These are phyloP conservation scores for Kwoniella heveanensis DNA, from an alignment of 768 basidiomycete species.

Conservation along the genomic window DNA sequence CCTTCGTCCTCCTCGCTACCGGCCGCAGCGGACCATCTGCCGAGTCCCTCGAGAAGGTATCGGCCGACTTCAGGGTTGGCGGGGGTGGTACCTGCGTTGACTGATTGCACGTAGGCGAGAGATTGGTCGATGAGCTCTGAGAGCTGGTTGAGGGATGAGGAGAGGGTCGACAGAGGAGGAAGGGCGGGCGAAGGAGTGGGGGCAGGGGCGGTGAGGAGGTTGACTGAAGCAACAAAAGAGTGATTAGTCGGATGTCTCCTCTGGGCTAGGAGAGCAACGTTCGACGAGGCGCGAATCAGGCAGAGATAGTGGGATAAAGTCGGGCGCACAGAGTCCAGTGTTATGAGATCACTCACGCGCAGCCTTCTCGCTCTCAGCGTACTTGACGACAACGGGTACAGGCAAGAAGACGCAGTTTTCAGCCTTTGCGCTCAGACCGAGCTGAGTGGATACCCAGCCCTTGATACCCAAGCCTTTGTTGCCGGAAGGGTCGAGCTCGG, in stretches of 20 bases:
- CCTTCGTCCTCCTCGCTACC: constrained; percentile 59
- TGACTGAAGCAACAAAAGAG: constrained; percentile 61
- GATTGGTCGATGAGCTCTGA: constrained; percentile 80
- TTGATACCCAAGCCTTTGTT: constrained; percentile 69
- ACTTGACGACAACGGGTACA: constrained; percentile 80
- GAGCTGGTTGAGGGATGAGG: constrained; percentile 71
- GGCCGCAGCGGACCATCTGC: constrained; percentile 53
- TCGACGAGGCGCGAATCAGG: no score
- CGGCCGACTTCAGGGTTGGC: constrained; percentile 85
- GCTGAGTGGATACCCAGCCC: constrained; percentile 84
- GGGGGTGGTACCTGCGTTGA: constrained; percentile 69
- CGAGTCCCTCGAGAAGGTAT: constrained; percentile 79
- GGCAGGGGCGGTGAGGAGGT: constrained; percentile 62
- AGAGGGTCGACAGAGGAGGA: constrained; percentile 74
- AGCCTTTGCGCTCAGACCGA: constrained; percentile 83
- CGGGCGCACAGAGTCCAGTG: no score
- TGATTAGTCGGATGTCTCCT: no score
- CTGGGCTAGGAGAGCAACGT: no score
- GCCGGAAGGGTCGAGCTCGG: constrained; percentile 62
- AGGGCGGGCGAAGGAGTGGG: constrained; percentile 53
- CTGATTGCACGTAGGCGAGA: constrained; percentile 77
- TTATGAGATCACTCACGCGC: constrained; percentile 75
- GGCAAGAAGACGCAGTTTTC: constrained; percentile 96
- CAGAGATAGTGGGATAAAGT: no score
- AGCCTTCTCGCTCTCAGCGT: constrained; percentile 79